A percentile compares a stretch with the other conserved stretches of the same genome.
Evolutionary conservation across 805 yeast species (phyloP).

Genomic region (Monosporozyma yasuniensis): DNA sequence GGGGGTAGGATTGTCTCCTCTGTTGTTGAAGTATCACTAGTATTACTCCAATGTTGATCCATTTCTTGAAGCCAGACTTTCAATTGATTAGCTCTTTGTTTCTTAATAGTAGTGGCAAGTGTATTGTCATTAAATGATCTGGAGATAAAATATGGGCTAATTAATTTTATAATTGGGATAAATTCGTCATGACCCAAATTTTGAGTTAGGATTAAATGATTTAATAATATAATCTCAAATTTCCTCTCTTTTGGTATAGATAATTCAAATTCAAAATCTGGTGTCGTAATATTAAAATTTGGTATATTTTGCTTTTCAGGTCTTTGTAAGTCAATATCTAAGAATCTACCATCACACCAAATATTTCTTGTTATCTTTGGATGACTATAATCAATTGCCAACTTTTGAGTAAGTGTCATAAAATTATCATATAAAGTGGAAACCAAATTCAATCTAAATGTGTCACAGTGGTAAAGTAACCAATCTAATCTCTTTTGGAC

Average conservation of each 20-base stretch:
- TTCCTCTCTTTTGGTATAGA: conserved; percentile 29
- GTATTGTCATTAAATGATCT: conserved; percentile 31
- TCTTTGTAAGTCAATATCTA: conserved; percentile 20
- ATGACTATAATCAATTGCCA: conserved; percentile 45
- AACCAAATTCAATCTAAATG: conserved; percentile 38
- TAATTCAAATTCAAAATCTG: conserved; percentile 21
- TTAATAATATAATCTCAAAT: conserved; percentile 37
- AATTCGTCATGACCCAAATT: conserved; percentile 43
- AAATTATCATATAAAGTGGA: conserved; percentile 45
- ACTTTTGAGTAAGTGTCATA: conserved; percentile 43
- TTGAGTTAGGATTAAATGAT: conserved; percentile 39
- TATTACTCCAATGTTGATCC: conserved; percentile 21
- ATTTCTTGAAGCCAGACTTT: conserved; percentile 25
- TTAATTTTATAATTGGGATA: conserved; percentile 32
- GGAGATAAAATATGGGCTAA: conserved; percentile 38
- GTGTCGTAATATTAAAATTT: conserved; percentile 17
- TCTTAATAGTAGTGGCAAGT: conserved; percentile 19
- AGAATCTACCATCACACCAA: conserved; percentile 37
- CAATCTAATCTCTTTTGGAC: conserved; percentile 35
- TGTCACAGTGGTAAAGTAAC: conserved; percentile 35
- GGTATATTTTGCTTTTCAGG: conserved; percentile 12
- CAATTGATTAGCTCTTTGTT: conserved; percentile 15
- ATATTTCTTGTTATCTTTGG: conserved; percentile 49
- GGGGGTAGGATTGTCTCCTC: conserved; percentile 13
- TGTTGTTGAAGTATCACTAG: not conserved